These are phyloP conservation scores for Phlebiopsis flavidoalba DNA, from an alignment of 768 basidiomycete genomes.

Conservation along the genomic window DNA sequence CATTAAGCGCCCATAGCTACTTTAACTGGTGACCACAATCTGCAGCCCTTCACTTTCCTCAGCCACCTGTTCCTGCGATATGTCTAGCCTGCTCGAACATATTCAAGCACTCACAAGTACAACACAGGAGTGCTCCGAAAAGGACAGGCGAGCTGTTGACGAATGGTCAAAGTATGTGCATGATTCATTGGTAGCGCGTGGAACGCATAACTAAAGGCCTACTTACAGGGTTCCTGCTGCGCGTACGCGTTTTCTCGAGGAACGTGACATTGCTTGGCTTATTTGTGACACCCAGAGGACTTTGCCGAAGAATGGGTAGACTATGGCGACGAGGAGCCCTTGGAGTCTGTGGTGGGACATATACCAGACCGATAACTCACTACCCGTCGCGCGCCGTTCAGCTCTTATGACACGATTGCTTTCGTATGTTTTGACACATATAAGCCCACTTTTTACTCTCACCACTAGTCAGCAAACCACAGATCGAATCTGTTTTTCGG, in stretches of 20 bases:
- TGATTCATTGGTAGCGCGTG: neutral
- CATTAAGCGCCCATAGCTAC: neutral
- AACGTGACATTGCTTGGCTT: neutral
- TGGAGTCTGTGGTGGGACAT: conserved; percentile 20
- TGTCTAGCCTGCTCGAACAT: conserved; percentile 8
- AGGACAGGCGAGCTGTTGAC: conserved; percentile 20
- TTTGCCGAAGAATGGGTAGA: conserved; percentile 6
- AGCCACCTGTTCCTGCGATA: neutral
- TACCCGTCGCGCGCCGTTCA: neutral
- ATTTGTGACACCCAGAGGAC: neutral
- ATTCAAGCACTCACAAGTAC: conserved; percentile 15
- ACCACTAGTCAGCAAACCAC: conserved; percentile 19
- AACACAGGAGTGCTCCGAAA: conserved; percentile 18
- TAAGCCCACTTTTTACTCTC: too few relatives aligned
- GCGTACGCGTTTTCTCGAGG: neutral
- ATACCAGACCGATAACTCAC: neutral
- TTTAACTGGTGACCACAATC: neutral
- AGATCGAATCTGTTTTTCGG: conserved; percentile 20
- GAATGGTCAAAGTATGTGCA: conserved; percentile 22
- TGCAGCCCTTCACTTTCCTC: neutral
- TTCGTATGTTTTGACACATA: neutral
- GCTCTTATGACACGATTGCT: conserved; percentile 11
- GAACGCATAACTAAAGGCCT: neutral
- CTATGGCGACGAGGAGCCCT: conserved; percentile 7
- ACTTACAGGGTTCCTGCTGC: neutral